These are phyloP conservation scores for Tetradesmus lagerheimii DNA, from an alignment of 139 green algal genomes.

Conservation along the genomic window DNA sequence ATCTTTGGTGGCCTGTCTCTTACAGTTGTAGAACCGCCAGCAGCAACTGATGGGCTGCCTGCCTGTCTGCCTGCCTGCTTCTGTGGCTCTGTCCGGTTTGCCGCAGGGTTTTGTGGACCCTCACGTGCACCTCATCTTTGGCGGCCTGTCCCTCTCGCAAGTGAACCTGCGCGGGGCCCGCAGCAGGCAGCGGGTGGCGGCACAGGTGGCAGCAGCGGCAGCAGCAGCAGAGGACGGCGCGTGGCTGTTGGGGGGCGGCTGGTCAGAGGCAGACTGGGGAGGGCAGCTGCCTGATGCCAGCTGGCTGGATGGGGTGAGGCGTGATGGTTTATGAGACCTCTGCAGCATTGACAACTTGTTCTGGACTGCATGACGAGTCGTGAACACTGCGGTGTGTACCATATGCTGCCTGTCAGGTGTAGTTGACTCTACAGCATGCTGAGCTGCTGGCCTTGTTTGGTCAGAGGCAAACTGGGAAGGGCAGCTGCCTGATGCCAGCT, in stretches of 20 bases:
- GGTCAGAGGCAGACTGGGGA: slow-evolving; percentile 64
- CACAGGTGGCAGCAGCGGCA: background rate
- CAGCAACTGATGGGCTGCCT: no score
- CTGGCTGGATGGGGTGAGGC: slow-evolving; percentile 61
- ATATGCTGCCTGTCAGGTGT: no score
- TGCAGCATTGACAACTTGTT: no score
- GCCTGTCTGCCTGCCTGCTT: slow-evolving; percentile 36
- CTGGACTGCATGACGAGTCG: no score
- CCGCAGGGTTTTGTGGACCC: slow-evolving; percentile 74
- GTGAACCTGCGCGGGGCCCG: slow-evolving; percentile 60
- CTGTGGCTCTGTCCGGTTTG: background rate
- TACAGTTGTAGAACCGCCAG: no score
- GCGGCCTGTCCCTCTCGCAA: slow-evolving; percentile 60
- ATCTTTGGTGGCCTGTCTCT: slow-evolving; percentile 65
- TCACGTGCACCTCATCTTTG: slow-evolving; percentile 77
- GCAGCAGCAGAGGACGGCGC: slow-evolving; percentile 16
- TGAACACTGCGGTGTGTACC: no score
- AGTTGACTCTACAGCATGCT: no score
- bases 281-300: slow-evolving; percentile 52
- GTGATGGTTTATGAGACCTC: no score
- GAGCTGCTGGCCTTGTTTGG: no score
- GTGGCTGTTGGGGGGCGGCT: slow-evolving; percentile 74
- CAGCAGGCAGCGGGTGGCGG: slow-evolving; percentile 37
- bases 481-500: slow-evolving; percentile 52
- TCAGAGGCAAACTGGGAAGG: slow-evolving; percentile 60